Conservation (phyloP, 2,329 filamentous ascomycete species). For the Davidsoniella virescens region DNA sequence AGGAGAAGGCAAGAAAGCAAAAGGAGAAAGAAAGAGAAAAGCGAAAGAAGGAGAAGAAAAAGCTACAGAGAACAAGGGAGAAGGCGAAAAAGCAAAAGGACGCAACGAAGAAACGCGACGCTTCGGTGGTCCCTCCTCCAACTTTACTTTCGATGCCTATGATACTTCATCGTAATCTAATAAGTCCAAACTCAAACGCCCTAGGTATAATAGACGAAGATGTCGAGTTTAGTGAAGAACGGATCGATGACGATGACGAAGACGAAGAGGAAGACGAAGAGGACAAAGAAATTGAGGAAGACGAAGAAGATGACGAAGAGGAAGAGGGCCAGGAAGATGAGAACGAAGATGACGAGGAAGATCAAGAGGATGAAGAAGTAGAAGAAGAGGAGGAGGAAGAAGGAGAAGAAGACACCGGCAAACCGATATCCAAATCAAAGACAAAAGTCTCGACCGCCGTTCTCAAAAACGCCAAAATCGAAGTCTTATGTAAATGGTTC, state of each 20-base stretch:
- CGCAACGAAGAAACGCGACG: too few relatives aligned
- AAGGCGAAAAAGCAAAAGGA: too few relatives aligned
- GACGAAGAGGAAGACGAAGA: background rate
- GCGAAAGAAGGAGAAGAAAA: background rate
- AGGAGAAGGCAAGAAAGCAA: too few relatives aligned
- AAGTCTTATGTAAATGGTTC: slow-evolving; percentile 5
- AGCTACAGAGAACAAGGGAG: too few relatives aligned
- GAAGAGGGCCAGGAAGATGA: background rate
- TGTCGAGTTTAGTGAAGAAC: background rate
- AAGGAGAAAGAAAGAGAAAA: too few relatives aligned
- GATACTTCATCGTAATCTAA: too few relatives aligned
- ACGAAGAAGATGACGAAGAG: background rate
- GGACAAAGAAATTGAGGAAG: background rate
- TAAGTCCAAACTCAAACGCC: too few relatives aligned
- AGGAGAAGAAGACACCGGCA: background rate
- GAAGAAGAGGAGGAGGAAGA: background rate
- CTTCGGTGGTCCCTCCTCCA: too few relatives aligned
- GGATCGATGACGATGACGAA: background rate
- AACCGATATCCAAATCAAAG: background rate
- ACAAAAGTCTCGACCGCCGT: background rate
- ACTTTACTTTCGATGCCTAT: too few relatives aligned
- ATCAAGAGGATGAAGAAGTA: too few relatives aligned
- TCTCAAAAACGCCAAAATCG: slow-evolving; percentile 6
- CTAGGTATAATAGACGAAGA: too few relatives aligned
- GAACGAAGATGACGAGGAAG: background rate